Conservation (phyloP, 2,329 filamentous ascomycete genomes). For the Rhinocladiella mackenziei region DNA sequence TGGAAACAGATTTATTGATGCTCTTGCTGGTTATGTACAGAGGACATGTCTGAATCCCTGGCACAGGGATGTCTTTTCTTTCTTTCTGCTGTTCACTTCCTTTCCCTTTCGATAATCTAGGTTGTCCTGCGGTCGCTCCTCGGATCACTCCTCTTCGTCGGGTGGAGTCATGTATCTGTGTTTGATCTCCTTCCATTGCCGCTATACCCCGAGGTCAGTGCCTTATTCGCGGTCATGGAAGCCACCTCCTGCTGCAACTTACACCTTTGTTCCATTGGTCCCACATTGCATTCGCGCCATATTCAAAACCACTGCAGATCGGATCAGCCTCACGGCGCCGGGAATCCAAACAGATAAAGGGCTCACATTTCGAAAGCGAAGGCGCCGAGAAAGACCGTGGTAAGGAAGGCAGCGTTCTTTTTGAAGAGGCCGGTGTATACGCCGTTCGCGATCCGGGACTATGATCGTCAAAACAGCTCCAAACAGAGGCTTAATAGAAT, state of each 20-base stretch:
- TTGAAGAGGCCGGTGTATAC: too few species aligned
- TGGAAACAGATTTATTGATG: conserved; percentile 4
- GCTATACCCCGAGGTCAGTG: conserved; percentile 51
- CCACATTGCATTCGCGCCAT: conserved; percentile 74
- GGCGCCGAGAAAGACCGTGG: too few species aligned
- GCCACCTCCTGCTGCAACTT: conserved; percentile 46
- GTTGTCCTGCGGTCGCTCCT: conserved; percentile 8
- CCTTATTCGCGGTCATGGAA: neutral
- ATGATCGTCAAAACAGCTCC: too few species aligned
- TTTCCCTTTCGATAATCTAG: neutral
- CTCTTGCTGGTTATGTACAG: conserved; percentile 22
- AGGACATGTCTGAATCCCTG: neutral
- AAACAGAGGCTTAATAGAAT: too few species aligned
- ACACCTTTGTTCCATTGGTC: conserved; percentile 87
- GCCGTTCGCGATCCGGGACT: too few species aligned
- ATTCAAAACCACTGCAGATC: conserved; percentile 69
- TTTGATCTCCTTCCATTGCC: conserved; percentile 99
- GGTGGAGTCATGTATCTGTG: conserved; percentile 72
- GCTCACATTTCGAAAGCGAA: conserved; percentile 95
- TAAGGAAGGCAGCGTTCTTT: too few species aligned
- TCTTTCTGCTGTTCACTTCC: conserved; percentile 3
- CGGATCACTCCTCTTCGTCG: conserved; percentile 53
- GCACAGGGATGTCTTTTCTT: neutral
- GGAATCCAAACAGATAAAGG: neutral
- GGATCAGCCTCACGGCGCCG: conserved; percentile 3